These are phyloP conservation scores for Talaromyces thailandensis DNA, from an alignment of 495 filamentous ascomycete genomes.

Conservation along the genomic window DNA sequence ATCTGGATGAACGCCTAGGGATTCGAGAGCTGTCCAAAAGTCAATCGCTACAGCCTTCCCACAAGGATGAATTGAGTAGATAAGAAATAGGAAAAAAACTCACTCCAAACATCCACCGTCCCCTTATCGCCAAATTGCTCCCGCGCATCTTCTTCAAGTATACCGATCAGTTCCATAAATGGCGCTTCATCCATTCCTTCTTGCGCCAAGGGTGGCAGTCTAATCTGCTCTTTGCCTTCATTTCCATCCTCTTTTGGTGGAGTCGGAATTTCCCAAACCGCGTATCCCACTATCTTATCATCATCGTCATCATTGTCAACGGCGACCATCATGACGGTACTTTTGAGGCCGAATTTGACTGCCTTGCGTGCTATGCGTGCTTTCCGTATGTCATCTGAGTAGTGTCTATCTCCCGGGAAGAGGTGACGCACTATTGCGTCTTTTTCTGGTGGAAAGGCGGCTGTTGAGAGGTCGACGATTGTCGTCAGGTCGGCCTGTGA, in stretches of 20 bases:
- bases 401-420: background rate
- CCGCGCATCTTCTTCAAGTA: background rate
- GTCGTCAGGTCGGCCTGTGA: background rate
- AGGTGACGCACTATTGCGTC: background rate
- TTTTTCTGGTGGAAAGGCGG: background rate
- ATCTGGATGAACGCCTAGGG: background rate
- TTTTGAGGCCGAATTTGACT: background rate
- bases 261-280: background rate
- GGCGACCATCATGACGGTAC: background rate
- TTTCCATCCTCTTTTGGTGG: background rate
- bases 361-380: background rate
- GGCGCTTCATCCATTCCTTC: background rate
- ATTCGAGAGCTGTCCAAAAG: background rate
- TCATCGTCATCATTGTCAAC: background rate
- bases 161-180: background rate
- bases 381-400: background rate
- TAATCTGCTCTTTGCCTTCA: background rate
- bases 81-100: background rate
- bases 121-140: background rate
- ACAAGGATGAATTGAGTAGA: background rate
- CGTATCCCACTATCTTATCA: background rate
- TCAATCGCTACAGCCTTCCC: background rate
- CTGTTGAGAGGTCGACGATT: constrained; percentile 4
- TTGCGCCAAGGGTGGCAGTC: background rate
- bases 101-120: background rate